These are phyloP conservation scores for Nasturtium officinale DNA, from an alignment of 345 rosid genomes.

Conservation along the genomic window DNA sequence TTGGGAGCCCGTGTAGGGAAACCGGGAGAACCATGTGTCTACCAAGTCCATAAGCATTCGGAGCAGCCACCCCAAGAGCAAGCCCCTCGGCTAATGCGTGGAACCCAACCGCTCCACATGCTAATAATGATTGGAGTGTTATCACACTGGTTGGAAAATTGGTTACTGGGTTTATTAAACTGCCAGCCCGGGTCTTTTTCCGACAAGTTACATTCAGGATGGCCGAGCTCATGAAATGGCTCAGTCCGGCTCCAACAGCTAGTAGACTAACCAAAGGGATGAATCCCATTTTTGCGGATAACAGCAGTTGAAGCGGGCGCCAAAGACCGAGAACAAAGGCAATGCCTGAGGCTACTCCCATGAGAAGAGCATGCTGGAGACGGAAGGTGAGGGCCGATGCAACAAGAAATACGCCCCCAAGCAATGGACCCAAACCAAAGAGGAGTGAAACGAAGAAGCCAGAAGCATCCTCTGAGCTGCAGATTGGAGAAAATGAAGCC, in stretches of 20 bases:
- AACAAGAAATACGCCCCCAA: conserved; percentile 82
- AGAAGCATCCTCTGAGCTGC: conserved; percentile 96
- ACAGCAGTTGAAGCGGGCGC: conserved; percentile 87
- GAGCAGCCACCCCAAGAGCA: conserved; percentile 98
- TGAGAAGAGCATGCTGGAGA: conserved; percentile 89
- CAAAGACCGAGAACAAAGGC: conserved; percentile 86
- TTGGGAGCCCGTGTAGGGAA: conserved; percentile 90
- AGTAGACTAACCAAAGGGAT: conserved; percentile 60
- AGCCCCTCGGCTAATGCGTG: conserved; percentile 99
- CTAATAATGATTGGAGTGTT: conserved; percentile 84
- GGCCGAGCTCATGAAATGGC: conserved; percentile 61
- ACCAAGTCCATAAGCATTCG: conserved; percentile 92
- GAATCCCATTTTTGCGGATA: conserved; percentile 79
- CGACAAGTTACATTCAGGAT: conserved; percentile 57
- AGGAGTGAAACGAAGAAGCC: conserved; percentile 96
- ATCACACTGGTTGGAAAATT: conserved; percentile 72
- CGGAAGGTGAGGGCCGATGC: conserved; percentile 73
- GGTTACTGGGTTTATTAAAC: conserved; percentile 50
- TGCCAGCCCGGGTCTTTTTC: conserved; percentile 58
- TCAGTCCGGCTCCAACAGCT: conserved; percentile 58
- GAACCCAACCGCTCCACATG: conserved; percentile 84
- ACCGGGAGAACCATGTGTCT: conserved; percentile 97
- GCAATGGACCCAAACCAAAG: conserved; percentile 93
- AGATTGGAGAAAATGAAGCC: conserved; percentile 33
- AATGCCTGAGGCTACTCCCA: conserved; percentile 94